A percentile compares a stretch with the other conserved stretches of the same genome.
Conservation (phyloP, 768 basidiomycete genomes). For the Chlorophyllum brunneum region DNA sequence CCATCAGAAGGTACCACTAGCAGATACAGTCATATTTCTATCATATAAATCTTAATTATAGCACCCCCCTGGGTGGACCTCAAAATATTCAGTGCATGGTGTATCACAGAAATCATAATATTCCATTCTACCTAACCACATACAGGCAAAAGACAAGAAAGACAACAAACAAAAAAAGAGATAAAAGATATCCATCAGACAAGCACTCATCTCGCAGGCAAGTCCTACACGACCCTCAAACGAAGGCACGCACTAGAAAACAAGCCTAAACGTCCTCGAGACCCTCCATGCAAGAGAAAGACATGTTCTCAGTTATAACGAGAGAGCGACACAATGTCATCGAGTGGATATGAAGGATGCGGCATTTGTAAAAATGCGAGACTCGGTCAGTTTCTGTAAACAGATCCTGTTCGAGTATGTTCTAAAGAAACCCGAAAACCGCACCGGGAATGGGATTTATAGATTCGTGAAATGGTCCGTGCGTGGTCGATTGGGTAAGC, state of each 20-base stretch:
- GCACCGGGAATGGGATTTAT: too few relatives aligned
- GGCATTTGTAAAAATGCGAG: constrained; percentile 79
- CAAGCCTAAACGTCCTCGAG: constrained; percentile 65
- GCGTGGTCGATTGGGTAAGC: too few relatives aligned
- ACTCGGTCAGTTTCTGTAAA: constrained; percentile 81
- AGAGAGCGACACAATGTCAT: constrained; percentile 63
- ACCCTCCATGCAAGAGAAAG: constrained; percentile 27
- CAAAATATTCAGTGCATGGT: too few relatives aligned
- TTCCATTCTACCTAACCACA: too few relatives aligned
- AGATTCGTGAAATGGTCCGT: too few relatives aligned
- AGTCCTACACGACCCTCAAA: constrained; percentile 27
- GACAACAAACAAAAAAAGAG: too few relatives aligned
- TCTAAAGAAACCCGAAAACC: constrained; percentile 55
- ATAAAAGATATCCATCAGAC: constrained; percentile 54
- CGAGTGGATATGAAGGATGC: constrained; percentile 67
- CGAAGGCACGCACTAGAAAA: constrained; percentile 20
- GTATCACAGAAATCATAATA: too few relatives aligned
- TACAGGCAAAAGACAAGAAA: too few relatives aligned
- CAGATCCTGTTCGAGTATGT: constrained; percentile 82
- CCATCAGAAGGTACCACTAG: too few relatives aligned
- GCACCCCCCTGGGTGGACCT: too few relatives aligned
- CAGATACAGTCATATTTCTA: too few relatives aligned
- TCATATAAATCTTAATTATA: too few relatives aligned
- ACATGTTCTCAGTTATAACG: constrained; percentile 67
- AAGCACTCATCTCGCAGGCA: constrained; percentile 55